Percentiles rank a stretch among this genome's conserved stretches.
Evolutionary conservation across 2,329 filamentous ascomycete genomes (phyloP).

Genomic region (Cladosporium phlei): DNA sequence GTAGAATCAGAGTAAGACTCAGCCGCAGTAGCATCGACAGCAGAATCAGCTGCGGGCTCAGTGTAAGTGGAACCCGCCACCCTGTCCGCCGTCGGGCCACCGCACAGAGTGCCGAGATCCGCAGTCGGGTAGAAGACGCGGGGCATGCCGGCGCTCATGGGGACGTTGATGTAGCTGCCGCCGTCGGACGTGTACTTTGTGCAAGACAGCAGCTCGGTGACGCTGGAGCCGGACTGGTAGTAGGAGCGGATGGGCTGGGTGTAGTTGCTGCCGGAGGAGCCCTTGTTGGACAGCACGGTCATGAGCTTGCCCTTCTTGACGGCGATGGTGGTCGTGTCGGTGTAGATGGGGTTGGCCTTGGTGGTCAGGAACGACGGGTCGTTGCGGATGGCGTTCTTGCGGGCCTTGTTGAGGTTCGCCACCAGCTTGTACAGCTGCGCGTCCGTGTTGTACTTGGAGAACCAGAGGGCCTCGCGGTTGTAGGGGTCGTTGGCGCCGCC

Average conservation of each 20-base stretch:
- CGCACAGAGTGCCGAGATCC: slow-evolving; percentile 9
- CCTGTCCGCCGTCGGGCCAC: too few relatives aligned
- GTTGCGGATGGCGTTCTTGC: slow-evolving; percentile 41
- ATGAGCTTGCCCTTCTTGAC: slow-evolving; percentile 47
- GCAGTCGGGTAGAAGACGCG: slow-evolving; percentile 34
- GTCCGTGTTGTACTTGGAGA: slow-evolving; percentile 37
- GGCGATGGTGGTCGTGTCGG: slow-evolving; percentile 40
- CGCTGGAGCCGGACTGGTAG: slow-evolving; percentile 24
- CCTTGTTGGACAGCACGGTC: slow-evolving; percentile 32
- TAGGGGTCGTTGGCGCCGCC: slow-evolving; percentile 33
- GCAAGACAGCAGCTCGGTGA: slow-evolving; percentile 39
- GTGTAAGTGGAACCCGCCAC: too few relatives aligned
- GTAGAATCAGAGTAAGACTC: too few relatives aligned
- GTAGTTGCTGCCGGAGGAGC: slow-evolving; percentile 22
- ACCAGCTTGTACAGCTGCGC: slow-evolving; percentile 35
- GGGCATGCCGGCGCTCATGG: slow-evolving; percentile 34
- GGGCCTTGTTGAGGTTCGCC: slow-evolving; percentile 47
- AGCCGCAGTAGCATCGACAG: too few relatives aligned
- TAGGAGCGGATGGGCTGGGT: slow-evolving; percentile 25
- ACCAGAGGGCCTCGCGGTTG: slow-evolving; percentile 41
- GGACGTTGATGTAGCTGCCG: slow-evolving; percentile 29
- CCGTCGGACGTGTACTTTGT: slow-evolving; percentile 24
- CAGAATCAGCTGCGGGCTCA: too few relatives aligned
- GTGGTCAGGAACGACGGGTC: slow-evolving; percentile 38
- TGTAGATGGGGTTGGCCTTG: slow-evolving; percentile 37